Conservation (phyloP, 257 asterid genomes). For the Ehretia macrophylla region DNA sequence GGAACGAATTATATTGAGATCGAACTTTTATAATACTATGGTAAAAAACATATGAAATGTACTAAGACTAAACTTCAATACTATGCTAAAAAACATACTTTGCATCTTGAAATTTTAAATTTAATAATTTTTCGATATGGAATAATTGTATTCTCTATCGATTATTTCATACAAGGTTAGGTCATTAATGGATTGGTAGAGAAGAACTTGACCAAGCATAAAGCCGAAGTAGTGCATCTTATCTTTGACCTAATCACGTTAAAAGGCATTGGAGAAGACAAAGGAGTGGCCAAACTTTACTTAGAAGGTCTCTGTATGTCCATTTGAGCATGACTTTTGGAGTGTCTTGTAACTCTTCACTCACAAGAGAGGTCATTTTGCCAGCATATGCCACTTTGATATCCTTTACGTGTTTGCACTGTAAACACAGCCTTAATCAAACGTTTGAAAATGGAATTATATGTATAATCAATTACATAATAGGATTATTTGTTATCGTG, state of each 20-base stretch:
- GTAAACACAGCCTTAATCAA: no score
- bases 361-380: constrained; percentile 51
- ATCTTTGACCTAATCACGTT: constrained; percentile 31
- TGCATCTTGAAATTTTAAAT: no score
- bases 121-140: no score
- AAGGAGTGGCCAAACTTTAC: constrained; percentile 52
- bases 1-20: no score
- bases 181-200: constrained; percentile 5
- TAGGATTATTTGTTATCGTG: no score
- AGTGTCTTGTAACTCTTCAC: constrained; percentile 28
- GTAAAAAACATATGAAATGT: no score
- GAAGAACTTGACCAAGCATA: constrained; percentile 31
- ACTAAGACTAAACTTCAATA: no score
- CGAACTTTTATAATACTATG: no score
- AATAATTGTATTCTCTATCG: no score
- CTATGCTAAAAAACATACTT: no score
- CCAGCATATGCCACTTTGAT: constrained; percentile 10
- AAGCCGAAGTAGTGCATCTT: constrained; percentile 47
- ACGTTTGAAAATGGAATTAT: neutral
- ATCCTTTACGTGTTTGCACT: no score
- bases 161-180: no score
- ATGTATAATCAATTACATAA: neutral
- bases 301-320: constrained; percentile 40
- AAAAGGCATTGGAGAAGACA: constrained; percentile 37
- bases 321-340: constrained; percentile 38